phyloP scores from a whole-genome alignment of 2,329 filamentous ascomycete species.

The Fusarium pseudograminearum region DNA sequence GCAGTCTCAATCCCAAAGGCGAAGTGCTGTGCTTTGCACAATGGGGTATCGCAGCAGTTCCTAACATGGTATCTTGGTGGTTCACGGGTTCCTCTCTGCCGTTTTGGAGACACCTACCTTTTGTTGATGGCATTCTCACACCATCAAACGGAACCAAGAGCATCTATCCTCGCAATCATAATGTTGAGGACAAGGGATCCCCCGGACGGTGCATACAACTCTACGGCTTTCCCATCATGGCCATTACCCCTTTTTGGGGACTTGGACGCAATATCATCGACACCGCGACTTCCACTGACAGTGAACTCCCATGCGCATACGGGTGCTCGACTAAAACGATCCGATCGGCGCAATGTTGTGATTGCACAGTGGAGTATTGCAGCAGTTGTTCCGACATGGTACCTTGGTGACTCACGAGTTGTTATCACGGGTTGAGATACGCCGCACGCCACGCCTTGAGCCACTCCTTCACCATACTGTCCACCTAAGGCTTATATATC shows the following conservation, averaged over 20 bases:
- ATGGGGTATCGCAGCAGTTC: background rate
- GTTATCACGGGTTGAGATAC: background rate
- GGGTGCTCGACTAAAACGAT: background rate
- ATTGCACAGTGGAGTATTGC: background rate
- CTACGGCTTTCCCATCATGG: background rate
- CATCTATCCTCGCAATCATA: background rate
- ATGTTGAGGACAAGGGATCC: background rate
- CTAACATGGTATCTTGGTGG: background rate
- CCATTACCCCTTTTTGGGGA: background rate
- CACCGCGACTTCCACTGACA: background rate
- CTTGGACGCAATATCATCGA: background rate
- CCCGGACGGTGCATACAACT: background rate
- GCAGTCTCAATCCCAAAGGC: background rate
- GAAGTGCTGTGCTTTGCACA: background rate
- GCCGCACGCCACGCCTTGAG: background rate
- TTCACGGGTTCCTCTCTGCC: background rate
- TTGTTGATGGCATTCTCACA: background rate
- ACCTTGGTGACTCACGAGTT: background rate
- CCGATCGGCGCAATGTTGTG: background rate
- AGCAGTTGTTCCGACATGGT: background rate
- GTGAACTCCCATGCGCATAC: background rate
- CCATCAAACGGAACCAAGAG: background rate
- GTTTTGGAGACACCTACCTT: background rate
- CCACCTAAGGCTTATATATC: background rate
- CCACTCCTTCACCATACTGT: background rate